phyloP scores from a whole-genome alignment of 345 rosid species.

The Erucastrum elatum region DNA sequence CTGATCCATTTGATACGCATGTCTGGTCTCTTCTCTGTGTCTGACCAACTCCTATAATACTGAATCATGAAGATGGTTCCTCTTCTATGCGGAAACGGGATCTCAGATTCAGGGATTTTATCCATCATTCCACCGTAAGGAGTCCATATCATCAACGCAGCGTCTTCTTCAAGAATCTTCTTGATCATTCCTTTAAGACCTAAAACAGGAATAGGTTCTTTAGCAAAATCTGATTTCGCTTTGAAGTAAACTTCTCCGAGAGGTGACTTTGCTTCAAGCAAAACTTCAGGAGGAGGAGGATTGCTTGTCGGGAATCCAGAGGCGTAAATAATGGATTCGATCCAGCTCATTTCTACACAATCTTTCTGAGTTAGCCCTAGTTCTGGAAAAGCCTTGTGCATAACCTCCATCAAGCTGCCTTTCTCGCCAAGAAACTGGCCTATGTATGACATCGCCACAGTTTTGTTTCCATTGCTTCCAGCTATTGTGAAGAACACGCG shows the following conservation, averaged over 20 bases:
- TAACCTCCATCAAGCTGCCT: constrained; percentile 41
- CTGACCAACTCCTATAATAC: constrained; percentile 32
- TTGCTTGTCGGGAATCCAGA: constrained; percentile 42
- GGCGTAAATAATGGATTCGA: constrained; percentile 43
- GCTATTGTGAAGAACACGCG: constrained; percentile 40
- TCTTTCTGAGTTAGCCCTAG: constrained; percentile 47
- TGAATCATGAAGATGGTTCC: constrained; percentile 51
- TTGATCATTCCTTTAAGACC: constrained; percentile 10
- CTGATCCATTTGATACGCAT: constrained; percentile 47
- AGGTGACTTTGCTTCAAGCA: constrained; percentile 48
- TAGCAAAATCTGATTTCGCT: constrained; percentile 41
- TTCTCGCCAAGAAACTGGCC: constrained; percentile 52
- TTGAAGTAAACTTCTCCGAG: neutral
- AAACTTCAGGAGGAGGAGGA: constrained; percentile 25
- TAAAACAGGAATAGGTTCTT: neutral
- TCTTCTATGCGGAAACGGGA: constrained; percentile 61
- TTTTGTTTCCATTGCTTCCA: constrained; percentile 28
- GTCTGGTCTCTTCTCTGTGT: constrained; percentile 9
- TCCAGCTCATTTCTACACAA: constrained; percentile 59
- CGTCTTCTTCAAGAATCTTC: neutral
- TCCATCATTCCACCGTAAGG: constrained; percentile 74
- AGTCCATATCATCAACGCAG: constrained; percentile 37
- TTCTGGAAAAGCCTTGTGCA: constrained; percentile 54
- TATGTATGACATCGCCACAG: constrained; percentile 47
- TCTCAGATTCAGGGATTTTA: constrained; percentile 44